Base-by-base conservation (phyloP, 2,329 filamentous ascomycete species). In the Aspergillus sclerotialis region DNA sequence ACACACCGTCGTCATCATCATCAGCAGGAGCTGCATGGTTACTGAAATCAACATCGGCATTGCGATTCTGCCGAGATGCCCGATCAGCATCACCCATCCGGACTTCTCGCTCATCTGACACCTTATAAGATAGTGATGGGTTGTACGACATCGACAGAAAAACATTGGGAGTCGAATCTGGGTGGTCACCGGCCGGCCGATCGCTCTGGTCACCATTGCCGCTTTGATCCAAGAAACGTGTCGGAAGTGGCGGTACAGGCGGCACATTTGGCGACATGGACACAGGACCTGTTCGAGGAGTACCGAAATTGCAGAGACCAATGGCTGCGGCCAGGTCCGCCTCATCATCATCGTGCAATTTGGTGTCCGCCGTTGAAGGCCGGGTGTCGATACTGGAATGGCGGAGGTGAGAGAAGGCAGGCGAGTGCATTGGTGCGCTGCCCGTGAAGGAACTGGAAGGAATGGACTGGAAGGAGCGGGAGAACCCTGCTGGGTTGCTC, bases 1-100 rank as follows among this genome's bases (percentile, higher is more conserved):
- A 98, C 52, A 96, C 84, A 55, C 89, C 89, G 46, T 95, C 89
- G 47, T 96, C 90, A 43, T 94, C 88, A 50, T 94, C 89, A 50
- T 93, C 85, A 60, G 80, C 82, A 42, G 82, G 76, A 32, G 76
- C 75, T 11, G 53, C 42, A 26, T 55, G 53, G 42, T 45, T 55
- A 24, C 53, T 46, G 40, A 58, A 59, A 43, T 59, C 55, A 29
- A 59, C 55, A 29, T 59, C 55, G 14, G 55, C 55, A 28, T 59
- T 59, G 39, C 52, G 55, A 28, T 45, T 50, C 36, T 62, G 55
- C 33, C 59, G 52, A 18, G 48, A 50, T 38, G 55, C 46, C 26
- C 50, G 53, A 29, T 69, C 59, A 73, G 75, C 76, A 32, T 78
- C 77, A 45, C 80, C 76, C 72, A 80, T 83, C 62, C 79, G 80